Base-by-base conservation (phyloP, 2,329 filamentous ascomycete species). In the Alternaria dauci region DNA sequence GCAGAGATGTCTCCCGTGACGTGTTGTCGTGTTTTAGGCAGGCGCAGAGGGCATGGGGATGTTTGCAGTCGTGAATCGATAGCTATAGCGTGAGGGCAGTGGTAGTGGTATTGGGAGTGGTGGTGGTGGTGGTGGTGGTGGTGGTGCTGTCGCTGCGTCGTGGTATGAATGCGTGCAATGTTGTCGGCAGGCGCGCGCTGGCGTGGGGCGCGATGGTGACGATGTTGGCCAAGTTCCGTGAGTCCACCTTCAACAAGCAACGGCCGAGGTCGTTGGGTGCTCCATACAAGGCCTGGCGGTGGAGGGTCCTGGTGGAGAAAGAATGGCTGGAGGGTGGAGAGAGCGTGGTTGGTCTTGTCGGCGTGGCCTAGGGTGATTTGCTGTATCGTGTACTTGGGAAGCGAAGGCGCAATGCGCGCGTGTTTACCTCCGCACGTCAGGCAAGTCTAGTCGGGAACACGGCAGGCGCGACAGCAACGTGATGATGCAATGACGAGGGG, bases 271-370 rank as follows among this genome's bases (percentile, higher is more conserved):
- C 53, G 57, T 60, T 52, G 41, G 58, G 61, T 62, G 57, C 72
- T 76, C 76, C 76, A 78, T 78, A 66, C 75, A 77, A 72, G 72
- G 73, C 69, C 69, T 68, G 63, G 46, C 46, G 65, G 58, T 57
- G 58, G 20, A 59, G 59, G 43, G 55, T 54, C 58, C 38, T 52
- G 50, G 58, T 55, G 55, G 58, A 53, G 61, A 54, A 56, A 58
- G 52, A 61, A 58, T 54, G 65, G 58, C 59, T 48, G 55, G 55
- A 48, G 55, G 61, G 61, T 64, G 63, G 34, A 55, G 62, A 55
- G 55, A 34, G 58, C 26, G 63, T 36, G 44, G 59, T 61, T 58
- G 61, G 58, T 61, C 60, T 59, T 59, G 66, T 55, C 52, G 62
- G 60, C 68, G 69, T 69, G 66, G 52, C 36, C 54, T 57, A 54